These are phyloP conservation scores for Aphanomyces astaci DNA, from an alignment of 352 stramenopile genomes.

Conservation along the genomic window DNA sequence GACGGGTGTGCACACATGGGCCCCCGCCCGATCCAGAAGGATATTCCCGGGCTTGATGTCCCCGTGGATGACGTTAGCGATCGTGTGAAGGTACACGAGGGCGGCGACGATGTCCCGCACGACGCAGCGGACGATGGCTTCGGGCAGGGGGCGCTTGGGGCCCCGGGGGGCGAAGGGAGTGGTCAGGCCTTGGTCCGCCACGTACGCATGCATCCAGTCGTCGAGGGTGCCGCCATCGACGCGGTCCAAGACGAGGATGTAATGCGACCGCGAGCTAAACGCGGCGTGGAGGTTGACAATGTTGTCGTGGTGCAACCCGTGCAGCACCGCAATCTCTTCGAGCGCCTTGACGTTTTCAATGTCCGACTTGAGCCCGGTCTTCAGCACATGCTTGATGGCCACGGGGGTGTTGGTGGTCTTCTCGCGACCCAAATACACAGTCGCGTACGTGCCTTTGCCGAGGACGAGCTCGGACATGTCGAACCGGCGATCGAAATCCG, in stretches of 20 bases:
- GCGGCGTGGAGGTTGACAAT: conserved; percentile 22
- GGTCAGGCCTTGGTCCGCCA: neutral
- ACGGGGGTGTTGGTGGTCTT: neutral
- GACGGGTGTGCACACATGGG: neutral
- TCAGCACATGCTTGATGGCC: conserved; percentile 21
- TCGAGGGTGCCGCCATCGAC: conserved; percentile 14
- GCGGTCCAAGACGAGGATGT: conserved; percentile 13
- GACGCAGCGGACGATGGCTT: conserved; percentile 3
- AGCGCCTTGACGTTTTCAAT: conserved; percentile 17
- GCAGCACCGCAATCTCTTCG: conserved; percentile 21
- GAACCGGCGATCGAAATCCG: conserved; percentile 2
- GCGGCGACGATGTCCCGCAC: conserved; percentile 7
- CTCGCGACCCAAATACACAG: conserved; percentile 12
- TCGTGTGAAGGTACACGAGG: conserved; percentile 15
- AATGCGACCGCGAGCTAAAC: conserved; percentile 16
- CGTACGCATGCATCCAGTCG: conserved; percentile 15
- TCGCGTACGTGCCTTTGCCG: conserved; percentile 16
- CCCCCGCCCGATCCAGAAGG: neutral
- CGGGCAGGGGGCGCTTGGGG: neutral
- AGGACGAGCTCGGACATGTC: neutral
- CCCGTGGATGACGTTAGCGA: conserved; percentile 16
- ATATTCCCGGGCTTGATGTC: conserved; percentile 23
- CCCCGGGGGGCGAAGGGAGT: neutral
- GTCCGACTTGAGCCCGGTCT: conserved; percentile 20
- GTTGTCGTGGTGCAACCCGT: conserved; percentile 13